These are phyloP conservation scores for Mallotus japonicus DNA, from an alignment of 441 rosid genomes.

Conservation along the genomic window DNA sequence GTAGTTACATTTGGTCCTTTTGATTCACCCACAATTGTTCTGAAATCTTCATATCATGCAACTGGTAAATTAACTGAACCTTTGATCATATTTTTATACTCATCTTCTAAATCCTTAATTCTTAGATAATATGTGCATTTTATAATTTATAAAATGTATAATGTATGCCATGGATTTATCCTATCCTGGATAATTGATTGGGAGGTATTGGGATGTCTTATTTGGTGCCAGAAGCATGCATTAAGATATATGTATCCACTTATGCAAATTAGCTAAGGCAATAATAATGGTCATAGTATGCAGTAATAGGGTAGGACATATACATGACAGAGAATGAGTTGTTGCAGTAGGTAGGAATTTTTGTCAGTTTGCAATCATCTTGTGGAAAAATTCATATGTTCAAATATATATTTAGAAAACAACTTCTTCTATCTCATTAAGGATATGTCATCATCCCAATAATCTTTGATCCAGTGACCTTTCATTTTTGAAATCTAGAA, in stretches of 20 bases:
- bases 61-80: conserved; percentile 48
- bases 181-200: neutral
- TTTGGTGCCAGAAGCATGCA: neutral
- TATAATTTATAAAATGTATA: neutral
- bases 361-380: neutral
- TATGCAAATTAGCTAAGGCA: neutral
- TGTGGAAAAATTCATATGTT: neutral
- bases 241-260: neutral
- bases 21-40: conserved; percentile 51
- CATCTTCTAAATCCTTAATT: neutral
- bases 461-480: neutral
- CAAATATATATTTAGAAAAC: neutral
- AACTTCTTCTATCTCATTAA: no score
- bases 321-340: neutral
- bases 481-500: neutral
- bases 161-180: neutral
- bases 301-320: neutral
- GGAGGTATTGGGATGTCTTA: neutral
- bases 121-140: neutral
- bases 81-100: conserved; percentile 3
- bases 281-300: neutral
- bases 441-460: no score
- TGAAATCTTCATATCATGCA: conserved; percentile 41
- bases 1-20: conserved; percentile 90
- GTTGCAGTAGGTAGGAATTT: neutral